A percentile compares a stretch with the other conserved stretches of the same genome.
These are phyloP conservation scores for Dothidotthia symphoricarpi DNA, from an alignment of 2,329 filamentous ascomycete genomes.

Conservation along the genomic window DNA sequence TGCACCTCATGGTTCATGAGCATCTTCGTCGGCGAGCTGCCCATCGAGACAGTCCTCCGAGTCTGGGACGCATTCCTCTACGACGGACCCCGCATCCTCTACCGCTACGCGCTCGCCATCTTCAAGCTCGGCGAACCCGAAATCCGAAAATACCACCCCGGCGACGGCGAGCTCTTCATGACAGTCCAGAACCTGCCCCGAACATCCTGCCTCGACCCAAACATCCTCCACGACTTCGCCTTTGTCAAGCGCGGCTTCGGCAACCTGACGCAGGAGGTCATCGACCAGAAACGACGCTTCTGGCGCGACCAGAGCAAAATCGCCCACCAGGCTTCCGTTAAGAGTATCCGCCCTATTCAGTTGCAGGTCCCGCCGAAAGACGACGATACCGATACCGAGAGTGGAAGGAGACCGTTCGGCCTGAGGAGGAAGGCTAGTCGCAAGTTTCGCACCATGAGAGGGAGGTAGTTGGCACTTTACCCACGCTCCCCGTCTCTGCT, in stretches of 20 bases:
- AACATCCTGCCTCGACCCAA: constrained; percentile 71
- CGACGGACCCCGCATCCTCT: constrained; percentile 90
- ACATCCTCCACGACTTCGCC: constrained; percentile 76
- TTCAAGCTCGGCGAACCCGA: constrained; percentile 85
- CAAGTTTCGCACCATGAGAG: constrained; percentile 24
- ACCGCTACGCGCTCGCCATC: constrained; percentile 84
- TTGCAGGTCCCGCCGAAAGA: constrained; percentile 4
- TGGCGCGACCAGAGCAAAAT: constrained; percentile 37
- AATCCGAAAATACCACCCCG: constrained; percentile 68
- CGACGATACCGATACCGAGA: constrained; percentile 24
- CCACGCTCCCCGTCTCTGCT: no score
- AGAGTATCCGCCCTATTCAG: constrained; percentile 12
- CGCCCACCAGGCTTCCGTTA: constrained; percentile 21
- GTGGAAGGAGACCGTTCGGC: constrained; percentile 18
- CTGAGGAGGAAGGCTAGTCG: constrained; percentile 26
- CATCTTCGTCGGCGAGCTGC: constrained; percentile 87
- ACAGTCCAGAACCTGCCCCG: constrained; percentile 86
- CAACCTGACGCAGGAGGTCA: constrained; percentile 75
- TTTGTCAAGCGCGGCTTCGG: constrained; percentile 78
- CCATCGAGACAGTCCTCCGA: constrained; percentile 85
- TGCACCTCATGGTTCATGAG: constrained; percentile 99
- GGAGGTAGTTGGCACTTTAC: no score
- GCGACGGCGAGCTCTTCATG: constrained; percentile 95
- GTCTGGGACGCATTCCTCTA: constrained; percentile 97
- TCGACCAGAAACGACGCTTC: constrained; percentile 66